phyloP scores from a whole-genome alignment of 1,284 basidiomycete genomes.

The Amanita bisporigera region DNA sequence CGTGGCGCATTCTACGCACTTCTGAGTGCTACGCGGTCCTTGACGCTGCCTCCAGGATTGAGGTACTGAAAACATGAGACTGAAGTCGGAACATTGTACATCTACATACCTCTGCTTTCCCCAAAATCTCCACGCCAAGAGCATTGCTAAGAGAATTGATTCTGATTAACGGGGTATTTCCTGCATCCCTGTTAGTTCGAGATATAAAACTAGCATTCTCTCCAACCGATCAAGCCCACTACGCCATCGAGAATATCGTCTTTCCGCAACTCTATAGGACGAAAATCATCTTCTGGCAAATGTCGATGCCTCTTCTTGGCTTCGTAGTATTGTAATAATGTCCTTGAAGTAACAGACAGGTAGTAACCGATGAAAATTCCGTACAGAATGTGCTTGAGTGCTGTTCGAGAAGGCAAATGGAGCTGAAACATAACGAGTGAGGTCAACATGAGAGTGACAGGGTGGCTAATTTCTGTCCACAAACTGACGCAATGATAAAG shows the following conservation, averaged over 20 bases:
- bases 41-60: slow-evolving; percentile 97
- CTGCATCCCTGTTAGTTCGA: slow-evolving; percentile 48
- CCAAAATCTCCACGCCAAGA: slow-evolving; percentile 92
- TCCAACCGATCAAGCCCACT: slow-evolving; percentile 80
- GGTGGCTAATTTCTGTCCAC: neutral
- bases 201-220: neutral
- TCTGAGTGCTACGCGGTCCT: slow-evolving; percentile 93
- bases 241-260: slow-evolving; percentile 80
- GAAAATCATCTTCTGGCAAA: slow-evolving; percentile 50
- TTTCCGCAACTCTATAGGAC: slow-evolving; percentile 77
- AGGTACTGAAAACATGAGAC: slow-evolving; percentile 63
- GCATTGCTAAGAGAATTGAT: slow-evolving; percentile 92
- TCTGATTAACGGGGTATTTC: slow-evolving; percentile 93
- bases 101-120: slow-evolving; percentile 84
- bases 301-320: slow-evolving; percentile 50
- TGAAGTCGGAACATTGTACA: slow-evolving; percentile 1
- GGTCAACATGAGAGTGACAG: slow-evolving; percentile 29
- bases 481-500: neutral
- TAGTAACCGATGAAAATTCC: slow-evolving; percentile 75
- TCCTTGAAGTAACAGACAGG: slow-evolving; percentile 68
- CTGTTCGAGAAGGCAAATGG: slow-evolving; percentile 43
- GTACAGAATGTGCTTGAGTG: slow-evolving; percentile 43
- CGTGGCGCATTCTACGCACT: slow-evolving; percentile 57
- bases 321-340: slow-evolving; percentile 57
- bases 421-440: slow-evolving; percentile 25